Conservation (phyloP, 2,329 filamentous ascomycete species). For the Colletotrichum sansevieriae region DNA sequence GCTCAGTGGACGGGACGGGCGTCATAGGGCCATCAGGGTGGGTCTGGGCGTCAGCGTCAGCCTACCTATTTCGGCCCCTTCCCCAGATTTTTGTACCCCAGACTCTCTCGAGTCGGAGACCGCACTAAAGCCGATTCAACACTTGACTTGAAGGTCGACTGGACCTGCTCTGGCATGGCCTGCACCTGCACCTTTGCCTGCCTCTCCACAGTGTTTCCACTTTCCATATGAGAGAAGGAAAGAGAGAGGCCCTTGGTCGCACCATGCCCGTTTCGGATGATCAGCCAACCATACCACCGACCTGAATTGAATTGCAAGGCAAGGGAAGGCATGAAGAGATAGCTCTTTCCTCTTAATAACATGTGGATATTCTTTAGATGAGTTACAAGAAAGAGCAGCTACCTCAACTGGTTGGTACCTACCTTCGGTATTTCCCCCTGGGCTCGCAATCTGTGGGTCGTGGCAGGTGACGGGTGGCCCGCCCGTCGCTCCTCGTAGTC, state of each 20-base stretch:
- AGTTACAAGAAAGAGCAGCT: neutral
- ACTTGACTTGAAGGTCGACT: neutral
- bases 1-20: neutral
- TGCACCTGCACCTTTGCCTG: neutral
- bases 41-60: constrained; percentile 3
- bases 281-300: constrained; percentile 20
- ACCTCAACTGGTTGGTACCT: neutral
- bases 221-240: neutral
- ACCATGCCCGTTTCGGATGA: constrained; percentile 36
- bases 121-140: constrained; percentile 38
- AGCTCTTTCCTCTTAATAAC: neutral
- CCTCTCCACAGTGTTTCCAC: neutral
- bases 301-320: neutral
- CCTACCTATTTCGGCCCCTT: neutral
- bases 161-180: constrained; percentile 3
- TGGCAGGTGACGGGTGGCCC: constrained; percentile 14
- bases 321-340: neutral
- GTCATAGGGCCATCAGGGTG: constrained; percentile 10
- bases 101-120: constrained; percentile 31
- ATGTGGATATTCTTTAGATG: neutral
- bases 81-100: constrained; percentile 41
- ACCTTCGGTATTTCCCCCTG: too few species aligned
- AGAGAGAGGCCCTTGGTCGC: neutral
- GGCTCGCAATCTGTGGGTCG: neutral
- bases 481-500: constrained; percentile 1